Conservation (phyloP, 345 rosid genomes). For the Hypericum perforatum region DNA sequence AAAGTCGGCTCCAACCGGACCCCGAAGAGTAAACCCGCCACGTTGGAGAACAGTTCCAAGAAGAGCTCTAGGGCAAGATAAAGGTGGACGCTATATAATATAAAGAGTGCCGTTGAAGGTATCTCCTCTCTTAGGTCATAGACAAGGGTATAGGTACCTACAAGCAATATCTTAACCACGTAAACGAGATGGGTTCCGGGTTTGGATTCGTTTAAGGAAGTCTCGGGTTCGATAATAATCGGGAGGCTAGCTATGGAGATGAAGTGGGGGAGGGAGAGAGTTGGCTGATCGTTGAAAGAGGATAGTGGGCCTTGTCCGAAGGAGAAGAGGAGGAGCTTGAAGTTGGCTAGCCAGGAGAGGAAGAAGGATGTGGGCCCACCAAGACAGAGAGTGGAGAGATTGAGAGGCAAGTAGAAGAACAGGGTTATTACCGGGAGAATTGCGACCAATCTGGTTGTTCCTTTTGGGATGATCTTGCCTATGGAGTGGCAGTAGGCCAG, state of each 20-base stretch:
- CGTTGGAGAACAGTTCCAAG: background rate
- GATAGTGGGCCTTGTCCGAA: constrained; percentile 34
- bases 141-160: background rate
- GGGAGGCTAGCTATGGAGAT: background rate
- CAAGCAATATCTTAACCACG: background rate
- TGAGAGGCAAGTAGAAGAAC: constrained; percentile 35
- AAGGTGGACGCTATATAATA: background rate
- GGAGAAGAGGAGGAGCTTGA: constrained; percentile 49
- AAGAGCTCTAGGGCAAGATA: background rate
- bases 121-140: background rate
- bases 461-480: constrained; percentile 22
- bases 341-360: constrained; percentile 47
- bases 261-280: background rate
- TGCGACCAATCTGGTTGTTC: constrained; percentile 24
- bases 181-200: background rate
- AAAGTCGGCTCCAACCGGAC: background rate
- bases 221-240: background rate
- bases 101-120: background rate
- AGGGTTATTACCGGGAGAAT: constrained; percentile 24
- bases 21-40: background rate
- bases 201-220: background rate
- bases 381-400: constrained; percentile 19
- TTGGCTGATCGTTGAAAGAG: background rate
- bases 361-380: constrained; percentile 32
- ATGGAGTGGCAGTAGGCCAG: constrained; percentile 23